These are phyloP conservation scores for Taphrina confusa DNA, from an alignment of 1,139 yeast genomes.

Conservation along the genomic window DNA sequence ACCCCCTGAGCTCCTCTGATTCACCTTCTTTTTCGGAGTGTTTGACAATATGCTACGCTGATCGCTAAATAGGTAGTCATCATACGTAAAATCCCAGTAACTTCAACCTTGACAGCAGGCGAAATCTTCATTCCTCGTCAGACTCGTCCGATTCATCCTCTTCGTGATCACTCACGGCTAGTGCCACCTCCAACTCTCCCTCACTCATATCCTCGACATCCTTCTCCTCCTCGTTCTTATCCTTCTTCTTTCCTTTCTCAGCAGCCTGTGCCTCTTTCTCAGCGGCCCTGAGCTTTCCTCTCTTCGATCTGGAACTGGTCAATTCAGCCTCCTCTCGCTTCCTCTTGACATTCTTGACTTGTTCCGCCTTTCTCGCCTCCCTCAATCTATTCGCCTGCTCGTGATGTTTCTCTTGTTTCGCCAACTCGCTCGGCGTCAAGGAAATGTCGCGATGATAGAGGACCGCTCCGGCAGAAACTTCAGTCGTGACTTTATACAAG, in stretches of 20 bases:
- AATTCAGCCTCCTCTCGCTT: constrained; percentile 33
- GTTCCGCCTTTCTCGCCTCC: constrained; percentile 34
- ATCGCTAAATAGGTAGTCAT: background rate
- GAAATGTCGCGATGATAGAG: constrained; percentile 63
- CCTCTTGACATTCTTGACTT: constrained; percentile 33
- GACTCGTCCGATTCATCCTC: background rate
- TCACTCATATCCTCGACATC: constrained; percentile 31
- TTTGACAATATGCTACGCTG: background rate
- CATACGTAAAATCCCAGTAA: background rate
- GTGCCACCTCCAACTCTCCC: constrained; percentile 31
- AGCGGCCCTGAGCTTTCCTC: constrained; percentile 26
- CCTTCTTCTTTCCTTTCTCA: background rate
- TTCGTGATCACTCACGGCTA: constrained; percentile 4
- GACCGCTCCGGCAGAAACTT: constrained; percentile 81
- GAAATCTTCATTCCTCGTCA: background rate
- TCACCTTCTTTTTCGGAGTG: too few species aligned
- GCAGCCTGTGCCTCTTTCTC: constrained; percentile 20
- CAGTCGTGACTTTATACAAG: constrained; percentile 87
- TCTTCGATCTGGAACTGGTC: constrained; percentile 24
- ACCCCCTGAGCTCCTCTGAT: too few species aligned
- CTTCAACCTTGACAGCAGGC: too few species aligned
- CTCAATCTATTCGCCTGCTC: constrained; percentile 34
- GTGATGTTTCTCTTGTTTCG: constrained; percentile 37
- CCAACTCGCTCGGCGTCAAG: constrained; percentile 33
- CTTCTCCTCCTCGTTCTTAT: constrained; percentile 24